phyloP scores from a whole-genome alignment of 495 filamentous ascomycete genomes.

The Hypoxylon lienhwacheense region DNA sequence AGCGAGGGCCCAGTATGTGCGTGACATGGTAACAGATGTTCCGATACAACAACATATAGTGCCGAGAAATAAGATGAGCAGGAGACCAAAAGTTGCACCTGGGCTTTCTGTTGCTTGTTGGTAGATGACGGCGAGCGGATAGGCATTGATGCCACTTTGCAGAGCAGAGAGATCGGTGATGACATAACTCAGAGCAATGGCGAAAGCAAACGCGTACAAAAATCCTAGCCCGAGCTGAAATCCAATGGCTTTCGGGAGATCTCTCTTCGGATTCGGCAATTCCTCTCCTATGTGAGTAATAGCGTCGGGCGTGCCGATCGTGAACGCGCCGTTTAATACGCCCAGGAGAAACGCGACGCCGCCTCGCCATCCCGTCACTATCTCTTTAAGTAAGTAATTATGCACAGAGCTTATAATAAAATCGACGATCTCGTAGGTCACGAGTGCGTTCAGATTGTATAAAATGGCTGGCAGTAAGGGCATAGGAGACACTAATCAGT shows the following conservation, averaged over 20 bases:
- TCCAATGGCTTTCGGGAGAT: slow-evolving; percentile 65
- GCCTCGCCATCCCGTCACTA: slow-evolving; percentile 64
- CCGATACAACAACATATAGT: slow-evolving; percentile 65
- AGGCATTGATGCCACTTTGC: slow-evolving; percentile 58
- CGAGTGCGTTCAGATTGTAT: neutral
- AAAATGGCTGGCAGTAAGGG: neutral
- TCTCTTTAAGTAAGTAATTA: slow-evolving; percentile 3
- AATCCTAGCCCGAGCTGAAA: slow-evolving; percentile 63
- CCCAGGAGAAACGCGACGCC: slow-evolving; percentile 80
- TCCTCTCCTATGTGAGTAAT: slow-evolving; percentile 83
- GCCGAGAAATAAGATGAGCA: slow-evolving; percentile 69
- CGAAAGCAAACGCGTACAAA: slow-evolving; percentile 70
- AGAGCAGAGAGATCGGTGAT: slow-evolving; percentile 66
- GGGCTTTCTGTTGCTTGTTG: slow-evolving; percentile 66
- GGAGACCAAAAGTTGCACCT: slow-evolving; percentile 64
- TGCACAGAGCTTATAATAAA: neutral
- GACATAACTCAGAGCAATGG: slow-evolving; percentile 71
- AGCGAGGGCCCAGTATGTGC: slow-evolving; percentile 83
- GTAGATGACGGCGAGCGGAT: slow-evolving; percentile 80
- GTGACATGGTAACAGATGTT: slow-evolving; percentile 72
- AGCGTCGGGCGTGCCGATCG: slow-evolving; percentile 77
- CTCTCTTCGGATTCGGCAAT: slow-evolving; percentile 64
- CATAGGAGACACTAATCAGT: neutral
- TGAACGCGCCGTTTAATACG: slow-evolving; percentile 84
- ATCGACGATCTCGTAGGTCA: neutral